Conservation (phyloP, 495 filamentous ascomycete species). For the Daldinia vernicosa region DNA sequence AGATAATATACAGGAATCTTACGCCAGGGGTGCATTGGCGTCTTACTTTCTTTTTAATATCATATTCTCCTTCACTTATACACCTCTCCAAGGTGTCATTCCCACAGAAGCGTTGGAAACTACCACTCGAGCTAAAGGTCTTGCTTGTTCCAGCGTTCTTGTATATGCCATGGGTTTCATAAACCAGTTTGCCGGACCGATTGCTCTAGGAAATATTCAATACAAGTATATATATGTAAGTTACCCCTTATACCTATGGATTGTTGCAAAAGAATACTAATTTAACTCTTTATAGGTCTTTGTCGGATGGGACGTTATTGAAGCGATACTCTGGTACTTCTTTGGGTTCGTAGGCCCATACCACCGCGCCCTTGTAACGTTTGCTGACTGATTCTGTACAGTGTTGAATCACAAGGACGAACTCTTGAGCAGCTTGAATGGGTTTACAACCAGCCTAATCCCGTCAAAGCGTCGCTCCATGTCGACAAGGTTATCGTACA, state of each 20-base stretch:
- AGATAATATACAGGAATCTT: slow-evolving; percentile 48
- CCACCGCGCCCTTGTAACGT: neutral
- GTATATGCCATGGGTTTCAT: slow-evolving; percentile 58
- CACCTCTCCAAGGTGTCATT: slow-evolving; percentile 67
- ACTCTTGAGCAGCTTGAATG: slow-evolving; percentile 62
- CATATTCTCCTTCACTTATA: slow-evolving; percentile 68
- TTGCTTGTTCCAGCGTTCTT: slow-evolving; percentile 56
- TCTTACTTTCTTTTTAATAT: slow-evolving; percentile 68
- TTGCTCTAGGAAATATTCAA: slow-evolving; percentile 57
- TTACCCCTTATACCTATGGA: slow-evolving; percentile 4
- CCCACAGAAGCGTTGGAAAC: slow-evolving; percentile 64
- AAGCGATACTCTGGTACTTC: slow-evolving; percentile 57
- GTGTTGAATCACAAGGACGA: slow-evolving; percentile 60
- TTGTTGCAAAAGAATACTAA: neutral
- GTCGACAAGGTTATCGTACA: slow-evolving; percentile 64
- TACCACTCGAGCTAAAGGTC: slow-evolving; percentile 60
- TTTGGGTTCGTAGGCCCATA: slow-evolving; percentile 53
- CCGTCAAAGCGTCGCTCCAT: slow-evolving; percentile 60
- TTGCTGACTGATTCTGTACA: slow-evolving; percentile 33
- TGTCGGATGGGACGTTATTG: slow-evolving; percentile 57
- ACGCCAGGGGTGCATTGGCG: slow-evolving; percentile 56
- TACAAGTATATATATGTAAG: slow-evolving; percentile 60
- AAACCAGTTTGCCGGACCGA: slow-evolving; percentile 62
- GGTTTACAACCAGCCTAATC: slow-evolving; percentile 60
- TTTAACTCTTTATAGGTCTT: slow-evolving; percentile 42